Conservation (phyloP, 345 rosid species). For the Eutrema heterophyllum region DNA sequence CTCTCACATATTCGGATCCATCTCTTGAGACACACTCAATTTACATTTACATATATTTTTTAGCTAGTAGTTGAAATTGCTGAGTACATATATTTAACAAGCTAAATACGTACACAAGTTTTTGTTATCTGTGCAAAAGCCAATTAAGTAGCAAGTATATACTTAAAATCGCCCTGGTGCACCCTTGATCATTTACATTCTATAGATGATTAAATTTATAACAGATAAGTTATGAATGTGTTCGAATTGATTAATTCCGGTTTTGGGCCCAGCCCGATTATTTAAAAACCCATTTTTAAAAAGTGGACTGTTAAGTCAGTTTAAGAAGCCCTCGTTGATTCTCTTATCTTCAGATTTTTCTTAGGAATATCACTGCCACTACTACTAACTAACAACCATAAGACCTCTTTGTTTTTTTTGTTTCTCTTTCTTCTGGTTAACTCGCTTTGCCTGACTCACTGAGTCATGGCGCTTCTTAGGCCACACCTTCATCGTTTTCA, state of each 20-base stretch:
- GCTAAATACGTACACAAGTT: too few relatives aligned
- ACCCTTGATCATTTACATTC: too few relatives aligned
- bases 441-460: constrained; percentile 32
- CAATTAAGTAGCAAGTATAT: too few relatives aligned
- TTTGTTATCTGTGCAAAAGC: too few relatives aligned
- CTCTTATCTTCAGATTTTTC: constrained; percentile 27
- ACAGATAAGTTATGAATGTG: too few relatives aligned
- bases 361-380: constrained; percentile 17
- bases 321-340: constrained; percentile 3
- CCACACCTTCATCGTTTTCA: constrained; percentile 58
- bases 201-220: too few relatives aligned
- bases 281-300: background rate
- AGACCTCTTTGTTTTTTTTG: background rate
- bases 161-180: too few relatives aligned
- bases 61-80: too few relatives aligned
- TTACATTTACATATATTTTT: too few relatives aligned
- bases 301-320: constrained; percentile 19
- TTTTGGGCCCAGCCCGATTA: background rate
- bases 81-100: too few relatives aligned
- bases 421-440: background rate
- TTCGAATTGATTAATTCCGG: background rate
- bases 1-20: too few relatives aligned
- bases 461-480: constrained; percentile 67
- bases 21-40: too few relatives aligned
- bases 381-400: background rate